Conservation (phyloP, 768 basidiomycete species). For the Tricholoma sp. region DNA sequence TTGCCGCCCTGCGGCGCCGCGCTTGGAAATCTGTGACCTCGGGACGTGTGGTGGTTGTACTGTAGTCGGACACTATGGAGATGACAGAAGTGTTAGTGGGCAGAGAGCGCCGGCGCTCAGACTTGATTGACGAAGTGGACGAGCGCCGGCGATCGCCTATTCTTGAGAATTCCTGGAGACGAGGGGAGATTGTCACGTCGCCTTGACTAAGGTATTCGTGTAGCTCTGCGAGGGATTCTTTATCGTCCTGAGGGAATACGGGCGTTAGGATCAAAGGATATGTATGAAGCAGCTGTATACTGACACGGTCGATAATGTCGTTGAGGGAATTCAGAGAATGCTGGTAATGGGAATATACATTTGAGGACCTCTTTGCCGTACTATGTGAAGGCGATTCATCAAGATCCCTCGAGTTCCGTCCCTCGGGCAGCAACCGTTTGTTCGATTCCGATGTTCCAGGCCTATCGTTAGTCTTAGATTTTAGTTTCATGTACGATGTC, state of each 20-base stretch:
- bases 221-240: slow-evolving; percentile 65
- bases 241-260: slow-evolving; percentile 59
- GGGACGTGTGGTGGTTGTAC: slow-evolving; percentile 34
- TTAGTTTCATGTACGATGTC: slow-evolving; percentile 41
- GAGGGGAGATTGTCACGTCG: slow-evolving; percentile 16
- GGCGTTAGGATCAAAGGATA: slow-evolving; percentile 1
- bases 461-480: slow-evolving; percentile 38
- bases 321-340: slow-evolving; percentile 76
- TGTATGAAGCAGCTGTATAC: slow-evolving; percentile 18
- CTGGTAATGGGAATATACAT: slow-evolving; percentile 71
- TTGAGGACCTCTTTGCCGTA: slow-evolving; percentile 26
- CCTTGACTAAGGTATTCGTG: slow-evolving; percentile 55
- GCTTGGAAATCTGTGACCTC: slow-evolving; percentile 58
- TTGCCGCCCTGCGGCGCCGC: slow-evolving; percentile 71
- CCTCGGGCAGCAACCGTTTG: slow-evolving; percentile 40
- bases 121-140: slow-evolving; percentile 37
- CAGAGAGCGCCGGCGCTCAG: slow-evolving; percentile 67
- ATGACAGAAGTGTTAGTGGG: slow-evolving; percentile 58
- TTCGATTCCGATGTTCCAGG: slow-evolving; percentile 66
- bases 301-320: slow-evolving; percentile 74
- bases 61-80: slow-evolving; percentile 53
- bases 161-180: slow-evolving; percentile 21
- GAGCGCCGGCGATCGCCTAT: slow-evolving; percentile 26
- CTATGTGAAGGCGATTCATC: not conserved
- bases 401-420: slow-evolving; percentile 10